Conservation (phyloP, 202 grass and related monocot genomes). For the Schoenoplectus triqueter region DNA sequence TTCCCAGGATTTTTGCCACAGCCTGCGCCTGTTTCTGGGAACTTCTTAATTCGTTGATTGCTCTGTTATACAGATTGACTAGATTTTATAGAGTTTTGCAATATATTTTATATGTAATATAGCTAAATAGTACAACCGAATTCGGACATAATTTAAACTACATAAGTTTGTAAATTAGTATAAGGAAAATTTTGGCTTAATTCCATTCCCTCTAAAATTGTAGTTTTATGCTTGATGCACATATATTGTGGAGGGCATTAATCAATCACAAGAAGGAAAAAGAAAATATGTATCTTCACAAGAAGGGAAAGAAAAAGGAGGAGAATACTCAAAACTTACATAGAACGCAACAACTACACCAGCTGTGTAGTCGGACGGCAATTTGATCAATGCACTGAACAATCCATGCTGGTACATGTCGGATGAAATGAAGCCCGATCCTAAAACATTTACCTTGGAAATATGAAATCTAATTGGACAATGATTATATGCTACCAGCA, state of each 20-base stretch:
- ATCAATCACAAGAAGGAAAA: neutral
- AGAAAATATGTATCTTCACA: neutral
- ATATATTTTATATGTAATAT: neutral
- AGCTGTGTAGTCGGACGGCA: slow-evolving; percentile 95
- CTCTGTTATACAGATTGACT: neutral
- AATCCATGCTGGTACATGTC: slow-evolving; percentile 81
- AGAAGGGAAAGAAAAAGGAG: neutral
- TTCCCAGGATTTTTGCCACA: neutral
- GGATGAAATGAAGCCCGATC: slow-evolving; percentile 84
- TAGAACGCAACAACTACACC: slow-evolving; percentile 93
- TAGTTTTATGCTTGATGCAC: neutral
- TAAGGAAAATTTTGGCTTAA: neutral
- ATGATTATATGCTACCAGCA: neutral
- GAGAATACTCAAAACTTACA: slow-evolving; percentile 30
- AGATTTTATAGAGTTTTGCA: neutral
- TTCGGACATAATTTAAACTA: neutral
- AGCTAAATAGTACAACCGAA: neutral
- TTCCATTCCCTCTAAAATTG: neutral
- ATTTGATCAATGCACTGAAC: slow-evolving; percentile 89
- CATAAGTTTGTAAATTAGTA: neutral
- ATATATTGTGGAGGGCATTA: neutral
- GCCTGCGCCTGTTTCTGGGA: neutral
- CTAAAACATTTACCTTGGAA: slow-evolving; percentile 32
- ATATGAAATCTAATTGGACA: neutral
- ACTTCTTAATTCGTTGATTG: neutral